These are phyloP conservation scores for Dryas integrifolia DNA, from an alignment of 331 rosid genomes.

Conservation along the genomic window DNA sequence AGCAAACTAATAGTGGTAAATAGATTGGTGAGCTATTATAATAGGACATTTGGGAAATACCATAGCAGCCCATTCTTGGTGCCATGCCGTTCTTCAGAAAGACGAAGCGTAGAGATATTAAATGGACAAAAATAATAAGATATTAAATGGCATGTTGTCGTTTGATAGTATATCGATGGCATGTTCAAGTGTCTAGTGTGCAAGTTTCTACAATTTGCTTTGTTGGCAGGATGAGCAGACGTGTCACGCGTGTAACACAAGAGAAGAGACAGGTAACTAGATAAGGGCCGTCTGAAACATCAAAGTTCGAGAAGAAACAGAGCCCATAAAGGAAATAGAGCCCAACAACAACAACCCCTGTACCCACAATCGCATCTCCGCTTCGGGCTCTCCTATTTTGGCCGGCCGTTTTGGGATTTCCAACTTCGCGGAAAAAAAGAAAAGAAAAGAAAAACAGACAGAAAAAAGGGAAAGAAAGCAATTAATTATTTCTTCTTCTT, in stretches of 20 bases:
- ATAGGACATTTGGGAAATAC: too few relatives aligned
- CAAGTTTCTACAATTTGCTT: too few relatives aligned
- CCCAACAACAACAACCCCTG: not conserved
- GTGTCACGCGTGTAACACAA: not conserved
- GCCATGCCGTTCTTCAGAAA: too few relatives aligned
- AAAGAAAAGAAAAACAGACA: accelerated
- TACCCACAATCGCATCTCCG: not conserved
- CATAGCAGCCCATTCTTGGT: too few relatives aligned
- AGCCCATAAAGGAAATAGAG: constrained; percentile 3
- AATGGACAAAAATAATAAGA: not conserved
- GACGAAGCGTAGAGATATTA: too few relatives aligned
- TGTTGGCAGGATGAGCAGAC: not conserved
- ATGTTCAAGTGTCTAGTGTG: not conserved
- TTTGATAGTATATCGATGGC: not conserved
- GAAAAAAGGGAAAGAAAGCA: not conserved
- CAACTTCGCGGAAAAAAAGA: not conserved
- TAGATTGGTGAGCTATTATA: too few relatives aligned
- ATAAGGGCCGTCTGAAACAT: not conserved
- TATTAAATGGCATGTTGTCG: not conserved
- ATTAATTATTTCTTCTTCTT: not conserved
- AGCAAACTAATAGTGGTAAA: too few relatives aligned
- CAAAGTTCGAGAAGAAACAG: not conserved
- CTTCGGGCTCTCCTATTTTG: constrained; percentile 11
- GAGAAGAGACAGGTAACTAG: not conserved
- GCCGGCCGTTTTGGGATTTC: constrained; percentile 10